phyloP scores from a whole-genome alignment of 1,139 yeast species.

The Dujonia santamariae region DNA sequence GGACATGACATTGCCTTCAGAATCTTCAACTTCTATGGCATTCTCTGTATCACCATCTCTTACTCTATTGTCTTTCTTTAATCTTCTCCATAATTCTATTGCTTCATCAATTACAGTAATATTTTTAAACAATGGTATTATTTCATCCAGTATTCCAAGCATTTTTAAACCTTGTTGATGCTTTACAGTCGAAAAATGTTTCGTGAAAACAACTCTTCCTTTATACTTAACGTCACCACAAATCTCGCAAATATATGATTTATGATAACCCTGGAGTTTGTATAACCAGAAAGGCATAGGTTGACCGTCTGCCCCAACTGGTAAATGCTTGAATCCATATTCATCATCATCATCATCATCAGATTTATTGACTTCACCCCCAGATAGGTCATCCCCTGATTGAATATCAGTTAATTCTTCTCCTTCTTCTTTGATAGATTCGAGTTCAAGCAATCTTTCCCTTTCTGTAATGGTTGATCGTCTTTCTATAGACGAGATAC shows the following conservation, averaged over 20 bases:
- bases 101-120: slow-evolving; percentile 72
- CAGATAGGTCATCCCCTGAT: slow-evolving; percentile 31
- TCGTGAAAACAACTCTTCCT: slow-evolving; percentile 70
- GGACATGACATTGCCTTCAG: slow-evolving; percentile 89
- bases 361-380: slow-evolving; percentile 16
- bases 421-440: slow-evolving; percentile 30
- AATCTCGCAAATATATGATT: slow-evolving; percentile 74
- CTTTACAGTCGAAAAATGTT: slow-evolving; percentile 67
- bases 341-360: slow-evolving; percentile 22
- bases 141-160: slow-evolving; percentile 59
- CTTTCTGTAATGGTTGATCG: slow-evolving; percentile 69
- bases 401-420: slow-evolving; percentile 29
- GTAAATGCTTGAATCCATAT: slow-evolving; percentile 48
- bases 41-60: slow-evolving; percentile 48
- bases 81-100: slow-evolving; percentile 47
- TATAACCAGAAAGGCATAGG: slow-evolving; percentile 95
- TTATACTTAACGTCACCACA: slow-evolving; percentile 76
- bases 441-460: slow-evolving; percentile 56
- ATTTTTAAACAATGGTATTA: slow-evolving; percentile 52
- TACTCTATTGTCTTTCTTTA: slow-evolving; percentile 37
- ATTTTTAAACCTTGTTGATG: slow-evolving; percentile 75
- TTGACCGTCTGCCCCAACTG: slow-evolving; percentile 83
- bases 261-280: slow-evolving; percentile 83
- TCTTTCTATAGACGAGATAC: slow-evolving; percentile 65
- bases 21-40: slow-evolving; percentile 83